Percentiles rank a stretch among this genome's conserved stretches.
phyloP scores from a whole-genome alignment of 106 monocot genomes.

The Dendrobium officinale region DNA sequence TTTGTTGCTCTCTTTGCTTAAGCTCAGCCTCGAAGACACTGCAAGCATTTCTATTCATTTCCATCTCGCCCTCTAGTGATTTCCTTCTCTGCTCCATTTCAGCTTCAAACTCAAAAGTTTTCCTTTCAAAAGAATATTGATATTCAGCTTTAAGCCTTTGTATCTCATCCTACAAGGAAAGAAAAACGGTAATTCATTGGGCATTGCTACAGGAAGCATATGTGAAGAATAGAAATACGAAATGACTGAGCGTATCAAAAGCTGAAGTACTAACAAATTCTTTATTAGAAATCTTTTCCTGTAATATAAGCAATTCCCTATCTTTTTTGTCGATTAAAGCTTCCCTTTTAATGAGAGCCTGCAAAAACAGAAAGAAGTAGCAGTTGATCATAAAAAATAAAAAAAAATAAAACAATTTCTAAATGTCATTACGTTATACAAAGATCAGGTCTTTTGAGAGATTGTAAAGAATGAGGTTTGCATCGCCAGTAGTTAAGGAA shows the following conservation, averaged over 20 bases:
- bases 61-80: conserved; percentile 60
- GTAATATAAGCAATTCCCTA: conserved; percentile 58
- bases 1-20: conserved; percentile 19
- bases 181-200: background rate
- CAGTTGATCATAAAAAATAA: conserved; percentile 1
- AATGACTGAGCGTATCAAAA: background rate
- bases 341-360: conserved; percentile 68
- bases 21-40: conserved; percentile 31
- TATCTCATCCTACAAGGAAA: conserved; percentile 52
- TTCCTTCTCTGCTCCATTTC: conserved; percentile 40
- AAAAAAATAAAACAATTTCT: background rate
- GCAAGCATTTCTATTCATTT: conserved; percentile 17
- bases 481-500: no score
- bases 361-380: conserved; percentile 11
- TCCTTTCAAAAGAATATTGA: conserved; percentile 36
- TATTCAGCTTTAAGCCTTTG: conserved; percentile 52
- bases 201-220: background rate
- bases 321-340: conserved; percentile 57
- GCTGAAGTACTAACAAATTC: conserved; percentile 46
- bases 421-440: background rate
- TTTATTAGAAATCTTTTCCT: conserved; percentile 66
- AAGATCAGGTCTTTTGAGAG: background rate
- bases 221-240: background rate
- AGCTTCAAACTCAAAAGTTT: conserved; percentile 53
- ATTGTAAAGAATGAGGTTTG: no score